Percentiles rank a stretch among this genome's conserved stretches.
Conservation (phyloP, 2,329 filamentous ascomycete species). For the Xylaria sp. region DNA sequence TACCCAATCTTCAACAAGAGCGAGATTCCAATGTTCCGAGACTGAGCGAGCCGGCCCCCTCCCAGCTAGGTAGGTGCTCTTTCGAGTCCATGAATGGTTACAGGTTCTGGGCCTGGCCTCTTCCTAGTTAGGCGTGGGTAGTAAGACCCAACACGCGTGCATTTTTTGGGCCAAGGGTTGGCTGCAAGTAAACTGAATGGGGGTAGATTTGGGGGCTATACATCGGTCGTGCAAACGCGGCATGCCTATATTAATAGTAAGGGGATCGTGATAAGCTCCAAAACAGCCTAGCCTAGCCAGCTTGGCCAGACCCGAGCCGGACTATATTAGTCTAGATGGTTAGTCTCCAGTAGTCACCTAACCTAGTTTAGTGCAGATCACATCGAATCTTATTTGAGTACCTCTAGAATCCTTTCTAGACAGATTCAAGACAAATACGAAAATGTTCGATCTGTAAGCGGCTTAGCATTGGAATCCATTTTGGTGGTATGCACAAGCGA, state of each 20-base stretch:
- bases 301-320: not conserved
- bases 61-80: conserved; percentile 7
- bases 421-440: conserved; percentile 12
- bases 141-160: conserved; percentile 28
- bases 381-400: not conserved
- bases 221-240: not conserved
- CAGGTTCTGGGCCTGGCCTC: conserved; percentile 32
- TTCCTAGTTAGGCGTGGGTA: conserved; percentile 20
- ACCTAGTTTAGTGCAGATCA: not conserved
- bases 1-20: not conserved
- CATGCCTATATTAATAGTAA: conserved; percentile 7
- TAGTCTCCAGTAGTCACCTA: not conserved
- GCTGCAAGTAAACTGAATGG: conserved; percentile 27
- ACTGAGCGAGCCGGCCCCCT: not conserved
- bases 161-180: conserved; percentile 19
- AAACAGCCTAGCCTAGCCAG: not conserved
- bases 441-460: not conserved
- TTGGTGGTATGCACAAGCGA: conserved; percentile 4
- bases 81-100: not conserved
- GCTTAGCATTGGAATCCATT: not conserved
- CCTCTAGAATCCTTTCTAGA: not conserved
- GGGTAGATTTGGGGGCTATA: conserved; percentile 27
- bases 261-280: conserved; percentile 5
- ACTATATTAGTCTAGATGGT: not conserved
- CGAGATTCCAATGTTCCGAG: conserved; percentile 1